A percentile compares a stretch with the other conserved stretches of the same genome.
Evolutionary conservation across 2,329 filamentous ascomycete genomes (phyloP).

Genomic region (Sphaceloma murrayae): DNA sequence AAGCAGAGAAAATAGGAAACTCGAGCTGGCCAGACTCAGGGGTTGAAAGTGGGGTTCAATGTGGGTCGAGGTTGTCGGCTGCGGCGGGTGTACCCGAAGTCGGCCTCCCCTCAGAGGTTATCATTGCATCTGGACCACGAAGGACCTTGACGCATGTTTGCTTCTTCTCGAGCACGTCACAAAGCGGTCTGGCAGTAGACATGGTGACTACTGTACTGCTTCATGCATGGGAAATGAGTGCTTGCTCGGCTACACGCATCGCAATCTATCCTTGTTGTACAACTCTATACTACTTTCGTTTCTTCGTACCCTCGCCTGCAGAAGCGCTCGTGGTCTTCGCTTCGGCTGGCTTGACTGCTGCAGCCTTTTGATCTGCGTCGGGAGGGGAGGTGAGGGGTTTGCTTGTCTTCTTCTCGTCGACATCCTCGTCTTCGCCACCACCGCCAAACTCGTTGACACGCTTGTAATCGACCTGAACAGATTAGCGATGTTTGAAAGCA

Average conservation of each 20-base stretch:
- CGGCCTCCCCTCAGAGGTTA: too few relatives aligned
- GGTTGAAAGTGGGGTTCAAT: conserved; percentile 9
- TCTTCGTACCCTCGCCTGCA: conserved; percentile 19
- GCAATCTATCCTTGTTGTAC: too few relatives aligned
- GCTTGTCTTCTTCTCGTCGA: conserved; percentile 41
- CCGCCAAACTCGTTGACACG: conserved; percentile 97
- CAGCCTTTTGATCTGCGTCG: conserved; percentile 21
- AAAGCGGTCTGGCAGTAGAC: too few relatives aligned
- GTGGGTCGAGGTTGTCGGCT: too few relatives aligned
- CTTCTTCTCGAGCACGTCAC: neutral
- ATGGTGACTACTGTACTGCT: too few relatives aligned
- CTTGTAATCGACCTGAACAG: conserved; percentile 58
- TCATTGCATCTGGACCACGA: conserved; percentile 3
- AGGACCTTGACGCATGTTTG: conserved; percentile 2
- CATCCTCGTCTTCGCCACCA: conserved; percentile 80
- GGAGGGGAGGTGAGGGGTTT: conserved; percentile 32
- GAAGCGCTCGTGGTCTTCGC: conserved; percentile 17
- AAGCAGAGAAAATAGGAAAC: neutral
- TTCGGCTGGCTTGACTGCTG: conserved; percentile 19
- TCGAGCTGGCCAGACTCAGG: conserved; percentile 1
- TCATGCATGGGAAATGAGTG: too few relatives aligned
- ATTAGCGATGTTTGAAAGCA: too few relatives aligned
- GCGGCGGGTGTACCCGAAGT: conserved; percentile 1
- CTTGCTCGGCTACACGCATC: too few relatives aligned
- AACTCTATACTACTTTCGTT: conserved; percentile 21